phyloP scores from a whole-genome alignment of 352 stramenopile species.

The Globisporangium heterothallicum region DNA sequence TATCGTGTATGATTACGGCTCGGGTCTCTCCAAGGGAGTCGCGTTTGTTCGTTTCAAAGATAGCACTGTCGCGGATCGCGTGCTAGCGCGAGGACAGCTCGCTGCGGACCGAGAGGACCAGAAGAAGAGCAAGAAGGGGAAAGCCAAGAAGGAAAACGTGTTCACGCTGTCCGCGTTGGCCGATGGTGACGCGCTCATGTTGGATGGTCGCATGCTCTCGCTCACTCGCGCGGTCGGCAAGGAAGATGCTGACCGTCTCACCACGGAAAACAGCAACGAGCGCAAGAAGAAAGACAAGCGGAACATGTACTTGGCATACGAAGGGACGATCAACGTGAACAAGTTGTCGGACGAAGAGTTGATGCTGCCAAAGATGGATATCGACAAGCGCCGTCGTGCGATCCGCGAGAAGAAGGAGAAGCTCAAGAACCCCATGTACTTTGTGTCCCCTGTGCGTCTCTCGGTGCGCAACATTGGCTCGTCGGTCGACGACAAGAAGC shows the following conservation, averaged over 20 bases:
- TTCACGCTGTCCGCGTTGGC: slow-evolving; percentile 65
- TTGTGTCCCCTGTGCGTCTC: slow-evolving; percentile 93
- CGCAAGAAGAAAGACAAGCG: slow-evolving; percentile 88
- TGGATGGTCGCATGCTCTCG: slow-evolving; percentile 72
- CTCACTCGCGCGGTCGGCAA: slow-evolving; percentile 71
- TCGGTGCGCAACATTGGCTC: slow-evolving; percentile 91
- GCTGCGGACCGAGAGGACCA: slow-evolving; percentile 31
- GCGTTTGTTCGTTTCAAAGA: slow-evolving; percentile 80
- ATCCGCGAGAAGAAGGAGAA: slow-evolving; percentile 96
- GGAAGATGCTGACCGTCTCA: slow-evolving; percentile 56
- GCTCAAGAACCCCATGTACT: slow-evolving; percentile 96
- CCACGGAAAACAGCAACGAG: slow-evolving; percentile 47
- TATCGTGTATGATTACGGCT: slow-evolving; percentile 76
- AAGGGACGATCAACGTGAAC: slow-evolving; percentile 92
- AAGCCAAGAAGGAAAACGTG: slow-evolving; percentile 35
- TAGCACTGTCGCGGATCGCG: slow-evolving; percentile 39
- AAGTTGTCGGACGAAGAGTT: slow-evolving; percentile 86
- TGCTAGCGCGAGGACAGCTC: slow-evolving; percentile 49
- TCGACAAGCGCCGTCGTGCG: slow-evolving; percentile 90
- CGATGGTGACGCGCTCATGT: slow-evolving; percentile 62
- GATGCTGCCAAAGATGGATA: slow-evolving; percentile 87
- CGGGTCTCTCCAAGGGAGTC: slow-evolving; percentile 74
- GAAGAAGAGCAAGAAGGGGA: slow-evolving; percentile 51
- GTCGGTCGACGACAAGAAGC: slow-evolving; percentile 82
- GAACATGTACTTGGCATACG: slow-evolving; percentile 94